These are phyloP conservation scores for Yamadazyma trypodendri DNA, from an alignment of 1,139 yeast species.

Conservation along the genomic window DNA sequence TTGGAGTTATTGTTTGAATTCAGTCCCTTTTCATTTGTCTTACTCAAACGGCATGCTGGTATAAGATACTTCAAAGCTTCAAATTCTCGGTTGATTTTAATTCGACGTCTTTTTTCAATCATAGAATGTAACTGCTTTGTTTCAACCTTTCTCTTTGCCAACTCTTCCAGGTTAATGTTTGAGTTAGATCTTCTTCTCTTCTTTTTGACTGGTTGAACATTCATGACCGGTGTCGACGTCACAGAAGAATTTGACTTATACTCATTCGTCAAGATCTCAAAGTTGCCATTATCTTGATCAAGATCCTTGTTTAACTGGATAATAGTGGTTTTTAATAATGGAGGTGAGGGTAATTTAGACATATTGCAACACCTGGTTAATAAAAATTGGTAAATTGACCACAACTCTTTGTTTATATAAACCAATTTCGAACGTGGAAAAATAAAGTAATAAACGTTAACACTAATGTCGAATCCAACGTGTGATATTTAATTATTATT, in stretches of 20 bases:
- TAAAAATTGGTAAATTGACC: too few species aligned
- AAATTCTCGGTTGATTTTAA: conserved; percentile 78
- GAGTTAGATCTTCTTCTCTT: conserved; percentile 49
- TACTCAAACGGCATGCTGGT: conserved; percentile 59
- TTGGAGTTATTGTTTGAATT: conserved; percentile 25
- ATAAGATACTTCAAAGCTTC: conserved; percentile 75
- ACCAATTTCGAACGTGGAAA: background rate
- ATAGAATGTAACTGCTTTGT: conserved; percentile 69
- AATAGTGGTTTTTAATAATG: conserved; percentile 60
- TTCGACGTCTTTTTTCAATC: conserved; percentile 75
- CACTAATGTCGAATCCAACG: conserved; percentile 4
- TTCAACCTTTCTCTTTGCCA: conserved; percentile 55
- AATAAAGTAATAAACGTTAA: conserved; percentile 1
- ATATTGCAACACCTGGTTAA: background rate
- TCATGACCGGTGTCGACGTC: conserved; percentile 7
- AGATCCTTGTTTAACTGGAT: conserved; percentile 55
- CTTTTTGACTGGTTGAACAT: conserved; percentile 26
- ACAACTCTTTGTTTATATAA: background rate
- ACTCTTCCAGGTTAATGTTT: conserved; percentile 49
- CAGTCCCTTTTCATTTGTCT: conserved; percentile 5
- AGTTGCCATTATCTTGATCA: conserved; percentile 42
- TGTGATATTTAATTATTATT: conserved; percentile 4
- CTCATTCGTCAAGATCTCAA: conserved; percentile 44
- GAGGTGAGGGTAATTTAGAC: conserved; percentile 50
- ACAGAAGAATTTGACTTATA: conserved; percentile 7